Evolutionary conservation across 495 filamentous ascomycete genomes (phyloP), one percentile per base, ranked within the genome.

Genomic region (Articulospora tetracladia): DNA sequence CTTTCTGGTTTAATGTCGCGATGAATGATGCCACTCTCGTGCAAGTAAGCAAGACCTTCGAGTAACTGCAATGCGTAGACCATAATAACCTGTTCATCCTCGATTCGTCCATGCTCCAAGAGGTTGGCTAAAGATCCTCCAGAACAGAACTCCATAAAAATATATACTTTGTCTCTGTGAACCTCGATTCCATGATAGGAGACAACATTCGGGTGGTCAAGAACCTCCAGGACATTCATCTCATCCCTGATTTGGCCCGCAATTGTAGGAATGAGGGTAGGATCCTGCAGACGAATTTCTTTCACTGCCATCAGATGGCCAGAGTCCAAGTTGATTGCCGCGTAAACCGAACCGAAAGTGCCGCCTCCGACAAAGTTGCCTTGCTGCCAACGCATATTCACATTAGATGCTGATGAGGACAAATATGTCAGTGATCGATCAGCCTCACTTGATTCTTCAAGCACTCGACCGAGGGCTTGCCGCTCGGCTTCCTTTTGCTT

Each of bases 131-230:
- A 76, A 4, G 93, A 97, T 19, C 94, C 94, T 28, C 95, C 93
- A 2, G 90, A 93, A 67, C 94, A 98, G 72, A 95, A 97, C 72
- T 98, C 94, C 94, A 98, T 98, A 74, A 98, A 98, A 64, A 98
- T 95, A 74, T 98, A 98, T 6, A 98, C 95, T 67, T 96, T 96
- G 77, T 98, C 94, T 39, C 94, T 84, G 72, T 98, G 94, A 2
- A 97, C 94, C 71, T 98, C 94, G 67, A 98, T 97, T 51, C 94
- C 94, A 67, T 93, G 93, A 73, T 98, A 98, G 7, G 91, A 92
- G 6, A 98, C 94, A 47, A 98, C 93, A 68, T 98, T 98, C 8
- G 95, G 95, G 68, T 98, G 94, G 68, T 97, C 92, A 24, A 98
- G 80, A 0, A 96, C 86, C 73, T 97, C 93, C 15, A 98, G 79